Base-by-base conservation (phyloP, 257 asterid species). In the Solanum tarapatanum region DNA sequence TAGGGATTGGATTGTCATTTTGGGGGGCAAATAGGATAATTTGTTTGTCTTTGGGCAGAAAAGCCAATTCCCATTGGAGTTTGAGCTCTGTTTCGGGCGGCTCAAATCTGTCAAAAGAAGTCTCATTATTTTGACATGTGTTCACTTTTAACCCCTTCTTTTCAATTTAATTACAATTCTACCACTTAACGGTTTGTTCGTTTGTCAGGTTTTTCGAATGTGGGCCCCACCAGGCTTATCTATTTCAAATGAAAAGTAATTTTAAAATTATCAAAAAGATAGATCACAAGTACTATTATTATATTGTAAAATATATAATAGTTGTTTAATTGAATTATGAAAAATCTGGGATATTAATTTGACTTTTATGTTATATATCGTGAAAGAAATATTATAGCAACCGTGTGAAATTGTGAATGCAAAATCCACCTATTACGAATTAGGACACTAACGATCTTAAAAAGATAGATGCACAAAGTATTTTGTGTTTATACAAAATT, bases 1-100 rank as follows among this genome's bases (percentile, higher is more conserved):
- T 68, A 85, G 90, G 95, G 92, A 89, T 60, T 60, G 90, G 86
- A 89, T 86, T 89, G 94, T 91, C 97, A 93, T 93, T 90, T 89
- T 72, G 58, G 24, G 88, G 66, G 33, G 87, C 45, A 82, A 87
- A 86, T 88, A 32, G 76, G 88, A 86, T 88, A 55, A 86, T 77
- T 72, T 85, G 73, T 86, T 89, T 90, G 93, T 89, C 91, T 87
- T 87, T 88, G 87, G 55, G 32, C 84, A 66, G 23, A 83, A 69
- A 91, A 89, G 92, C 89, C 95, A 88, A 86, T 87, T 17, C 89
- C 74, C 89, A 90, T 94, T 45, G 95, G 92, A 86, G 89, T 87
- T 89, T 88, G 96, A 82, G 93, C 91, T 69, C 43, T 69, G 89
- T 64, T 90, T 92, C 90, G 94, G 92, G 91, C 90, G 87, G 77